Conservation (phyloP, 345 rosid species). For the Bruguiera sexangula region DNA sequence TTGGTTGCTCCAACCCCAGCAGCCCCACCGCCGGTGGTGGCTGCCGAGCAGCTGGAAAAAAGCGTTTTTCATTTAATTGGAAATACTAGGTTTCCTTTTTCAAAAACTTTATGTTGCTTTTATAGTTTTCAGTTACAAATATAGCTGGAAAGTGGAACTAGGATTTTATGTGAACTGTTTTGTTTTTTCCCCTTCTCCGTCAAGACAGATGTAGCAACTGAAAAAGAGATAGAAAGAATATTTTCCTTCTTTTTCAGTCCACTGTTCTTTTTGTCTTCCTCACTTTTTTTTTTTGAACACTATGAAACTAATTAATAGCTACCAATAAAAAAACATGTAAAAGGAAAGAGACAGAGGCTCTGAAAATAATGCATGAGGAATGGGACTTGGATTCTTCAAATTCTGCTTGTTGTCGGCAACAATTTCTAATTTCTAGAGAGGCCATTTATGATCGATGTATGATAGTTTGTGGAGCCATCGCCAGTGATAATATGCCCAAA, state of each 20-base stretch:
- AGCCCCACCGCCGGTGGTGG: slow-evolving; percentile 26
- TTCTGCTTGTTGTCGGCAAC: too few relatives aligned
- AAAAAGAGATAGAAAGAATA: slow-evolving; percentile 22
- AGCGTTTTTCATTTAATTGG: not conserved
- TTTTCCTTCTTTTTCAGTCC: slow-evolving; percentile 11
- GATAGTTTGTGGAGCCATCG: slow-evolving; percentile 6
- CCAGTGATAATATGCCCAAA: not conserved
- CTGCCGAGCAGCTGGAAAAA: not conserved
- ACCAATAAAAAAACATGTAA: too few relatives aligned
- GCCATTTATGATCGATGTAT: not conserved
- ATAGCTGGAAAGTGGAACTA: not conserved
- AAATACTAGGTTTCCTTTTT: not conserved
- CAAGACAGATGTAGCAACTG: slow-evolving; percentile 13
- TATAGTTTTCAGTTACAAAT: not conserved
- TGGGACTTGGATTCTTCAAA: too few relatives aligned
- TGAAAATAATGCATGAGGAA: too few relatives aligned
- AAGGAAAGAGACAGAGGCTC: too few relatives aligned
- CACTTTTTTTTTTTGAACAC: too few relatives aligned
- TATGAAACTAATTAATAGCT: too few relatives aligned
- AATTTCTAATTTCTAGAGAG: too few relatives aligned
- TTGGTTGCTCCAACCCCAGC: slow-evolving; percentile 22
- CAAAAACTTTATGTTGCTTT: too few relatives aligned
- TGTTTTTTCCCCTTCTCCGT: not conserved
- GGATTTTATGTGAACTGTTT: slow-evolving; percentile 11
- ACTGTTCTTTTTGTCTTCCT: slow-evolving; percentile 1